phyloP scores from a whole-genome alignment of 768 basidiomycete species.

The Erythrobasidium yunnanense region DNA sequence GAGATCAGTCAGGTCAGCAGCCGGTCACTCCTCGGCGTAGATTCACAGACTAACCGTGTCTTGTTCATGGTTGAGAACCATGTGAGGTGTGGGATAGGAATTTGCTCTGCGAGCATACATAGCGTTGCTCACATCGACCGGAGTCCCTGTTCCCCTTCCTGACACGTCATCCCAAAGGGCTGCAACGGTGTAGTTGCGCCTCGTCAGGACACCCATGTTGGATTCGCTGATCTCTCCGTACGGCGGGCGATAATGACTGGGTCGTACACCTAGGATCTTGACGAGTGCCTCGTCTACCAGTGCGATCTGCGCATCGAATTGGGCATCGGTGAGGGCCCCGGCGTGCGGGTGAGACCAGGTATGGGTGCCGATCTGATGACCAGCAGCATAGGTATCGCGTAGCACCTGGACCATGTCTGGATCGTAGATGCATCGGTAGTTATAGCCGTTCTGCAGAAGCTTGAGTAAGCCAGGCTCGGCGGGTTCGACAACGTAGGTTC shows the following conservation, averaged over 20 bases:
- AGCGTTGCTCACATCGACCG: constrained; percentile 12
- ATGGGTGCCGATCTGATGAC: constrained; percentile 18
- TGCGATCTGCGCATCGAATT: constrained; percentile 32
- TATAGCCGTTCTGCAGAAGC: constrained; percentile 31
- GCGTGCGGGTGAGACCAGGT: constrained; percentile 30
- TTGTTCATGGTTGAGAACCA: constrained; percentile 36
- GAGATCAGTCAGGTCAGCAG: too few relatives aligned
- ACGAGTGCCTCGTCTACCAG: constrained; percentile 33
- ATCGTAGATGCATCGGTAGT: constrained; percentile 20
- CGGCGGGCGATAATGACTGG: constrained; percentile 34
- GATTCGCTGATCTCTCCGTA: constrained; percentile 28
- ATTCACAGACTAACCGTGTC: not conserved
- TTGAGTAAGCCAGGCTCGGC: too few relatives aligned
- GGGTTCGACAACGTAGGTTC: too few relatives aligned
- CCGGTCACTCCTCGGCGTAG: constrained; percentile 3
- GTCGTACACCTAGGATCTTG: constrained; percentile 37
- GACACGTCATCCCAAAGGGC: constrained; percentile 33
- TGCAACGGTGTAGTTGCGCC: constrained; percentile 31
- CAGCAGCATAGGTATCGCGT: constrained; percentile 16
- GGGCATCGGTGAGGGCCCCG: constrained; percentile 11
- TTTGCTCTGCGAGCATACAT: constrained; percentile 28
- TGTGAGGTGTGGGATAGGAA: constrained; percentile 22
- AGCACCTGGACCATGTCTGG: constrained; percentile 12
- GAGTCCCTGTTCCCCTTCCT: constrained; percentile 19
- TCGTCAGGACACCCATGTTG: constrained; percentile 17